These are phyloP conservation scores for Kurtzmaniella cleridarum DNA, from an alignment of 805 yeast species.

Conservation along the genomic window DNA sequence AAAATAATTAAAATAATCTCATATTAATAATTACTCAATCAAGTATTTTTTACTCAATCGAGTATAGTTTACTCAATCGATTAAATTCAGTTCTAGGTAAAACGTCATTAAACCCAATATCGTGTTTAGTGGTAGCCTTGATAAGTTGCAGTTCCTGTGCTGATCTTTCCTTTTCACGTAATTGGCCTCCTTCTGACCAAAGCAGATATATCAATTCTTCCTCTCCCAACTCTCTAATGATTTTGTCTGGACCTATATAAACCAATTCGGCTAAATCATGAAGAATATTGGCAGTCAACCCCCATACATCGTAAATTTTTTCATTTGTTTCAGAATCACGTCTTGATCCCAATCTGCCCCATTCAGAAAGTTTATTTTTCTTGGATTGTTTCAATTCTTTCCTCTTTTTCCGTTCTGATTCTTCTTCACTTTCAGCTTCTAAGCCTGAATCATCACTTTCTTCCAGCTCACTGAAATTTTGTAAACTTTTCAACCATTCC, in stretches of 20 bases:
- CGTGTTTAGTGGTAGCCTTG: constrained; percentile 14
- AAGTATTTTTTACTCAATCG: no score
- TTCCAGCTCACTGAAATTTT: constrained; percentile 53
- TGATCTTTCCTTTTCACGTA: constrained; percentile 43
- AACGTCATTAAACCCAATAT: constrained; percentile 40
- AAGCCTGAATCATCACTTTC: constrained; percentile 31
- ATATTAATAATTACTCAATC: no score
- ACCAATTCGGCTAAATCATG: constrained; percentile 61
- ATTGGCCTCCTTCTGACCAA: constrained; percentile 49
- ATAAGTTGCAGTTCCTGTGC: constrained; percentile 54
- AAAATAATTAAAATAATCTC: no score
- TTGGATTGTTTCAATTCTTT: constrained; percentile 2
- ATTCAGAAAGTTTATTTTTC: constrained; percentile 15
- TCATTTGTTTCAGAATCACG: constrained; percentile 34
- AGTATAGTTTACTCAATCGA: constrained; percentile 38
- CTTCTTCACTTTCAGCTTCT: not conserved
- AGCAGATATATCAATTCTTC: constrained; percentile 61
- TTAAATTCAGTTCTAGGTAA: constrained; percentile 40
- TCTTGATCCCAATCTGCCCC: constrained; percentile 39
- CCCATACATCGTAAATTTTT: constrained; percentile 72
- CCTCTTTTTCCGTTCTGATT: constrained; percentile 2
- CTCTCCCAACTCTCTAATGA: constrained; percentile 43
- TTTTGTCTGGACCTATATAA: constrained; percentile 18
- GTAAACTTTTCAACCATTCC: constrained; percentile 55
- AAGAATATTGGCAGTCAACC: constrained; percentile 73